Evolutionary conservation across 176 grass and related monocot species (phyloP).

Genomic region (maize (Zea mays)): Zm-B73-REFERENCE-NAM-5.0 NC_050104.1:13693501-13694000

Average conservation of each 20-base stretch:
- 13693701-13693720: constrained; percentile 71
- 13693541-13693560: constrained; percentile 85
- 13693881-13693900: constrained; percentile 57
- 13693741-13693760: constrained; percentile 79
- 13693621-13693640: constrained; percentile 90
- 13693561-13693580: constrained; percentile 84
- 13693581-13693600: constrained; percentile 85
- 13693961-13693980: constrained; percentile 70
- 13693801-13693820: constrained; percentile 58
- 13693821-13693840: constrained; percentile 44
- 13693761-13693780: constrained; percentile 65
- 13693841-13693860: constrained; percentile 67
- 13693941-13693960: constrained; percentile 73
- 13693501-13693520: constrained; percentile 76
- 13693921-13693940: constrained; percentile 51
- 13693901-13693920: constrained; percentile 59
- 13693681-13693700: constrained; percentile 71
- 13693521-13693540: constrained; percentile 71
- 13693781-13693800: constrained; percentile 58
- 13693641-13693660: constrained; percentile 67
- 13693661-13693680: constrained; percentile 78
- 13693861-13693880: constrained; percentile 79
- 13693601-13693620: constrained; percentile 68
- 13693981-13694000: constrained; percentile 74
- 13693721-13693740: constrained; percentile 55